Evolutionary conservation across 306 rosid species (phyloP).

Genomic region (Pachyrhizus erosus): DNA sequence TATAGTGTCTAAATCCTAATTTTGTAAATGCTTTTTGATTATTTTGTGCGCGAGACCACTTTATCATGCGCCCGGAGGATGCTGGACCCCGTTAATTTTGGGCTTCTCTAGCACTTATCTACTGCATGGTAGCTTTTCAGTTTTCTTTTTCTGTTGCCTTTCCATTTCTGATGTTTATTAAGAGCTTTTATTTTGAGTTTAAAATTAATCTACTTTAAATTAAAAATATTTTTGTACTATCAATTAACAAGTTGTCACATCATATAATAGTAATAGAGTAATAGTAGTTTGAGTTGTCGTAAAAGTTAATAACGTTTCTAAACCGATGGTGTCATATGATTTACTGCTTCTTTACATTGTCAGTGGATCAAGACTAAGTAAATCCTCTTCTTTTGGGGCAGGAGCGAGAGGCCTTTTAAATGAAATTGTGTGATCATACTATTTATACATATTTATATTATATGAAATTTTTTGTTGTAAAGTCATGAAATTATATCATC

Average conservation of each 20-base stretch:
- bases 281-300: neutral
- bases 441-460: neutral
- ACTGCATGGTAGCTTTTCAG: neutral
- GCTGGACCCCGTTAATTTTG: neutral
- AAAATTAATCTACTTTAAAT: neutral
- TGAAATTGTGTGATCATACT: slow-evolving; percentile 12
- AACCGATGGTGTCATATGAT: too few relatives aligned
- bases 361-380: neutral
- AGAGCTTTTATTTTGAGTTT: neutral
- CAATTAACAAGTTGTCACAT: neutral
- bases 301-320: too few relatives aligned
- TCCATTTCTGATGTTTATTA: slow-evolving; percentile 4
- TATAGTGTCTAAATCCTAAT: neutral
- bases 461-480: neutral
- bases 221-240: neutral
- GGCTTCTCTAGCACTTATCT: neutral
- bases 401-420: neutral
- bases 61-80: slow-evolving; percentile 18
- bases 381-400: neutral
- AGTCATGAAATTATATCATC: too few relatives aligned
- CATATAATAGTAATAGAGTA: slow-evolving; percentile 1
- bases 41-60: slow-evolving; percentile 14
- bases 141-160: neutral
- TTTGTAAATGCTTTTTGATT: slow-evolving; percentile 35
- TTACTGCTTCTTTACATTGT: neutral